Evolutionary conservation across 2,329 filamentous ascomycete species (phyloP).

Genomic region (Keithomyces neogunnii): DNA sequence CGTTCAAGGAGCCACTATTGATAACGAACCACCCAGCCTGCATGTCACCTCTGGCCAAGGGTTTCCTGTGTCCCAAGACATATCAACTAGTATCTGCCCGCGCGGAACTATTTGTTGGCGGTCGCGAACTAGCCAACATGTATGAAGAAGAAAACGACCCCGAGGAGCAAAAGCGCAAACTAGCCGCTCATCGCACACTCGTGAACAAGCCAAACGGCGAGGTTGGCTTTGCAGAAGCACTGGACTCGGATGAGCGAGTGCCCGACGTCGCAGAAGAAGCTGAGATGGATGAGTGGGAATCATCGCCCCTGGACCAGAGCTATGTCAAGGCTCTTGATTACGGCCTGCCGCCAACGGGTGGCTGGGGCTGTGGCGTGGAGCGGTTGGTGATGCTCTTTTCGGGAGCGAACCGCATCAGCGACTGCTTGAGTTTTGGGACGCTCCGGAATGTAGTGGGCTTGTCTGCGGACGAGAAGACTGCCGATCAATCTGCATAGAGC

Average conservation of each 20-base stretch:
- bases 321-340: conserved; percentile 81
- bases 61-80: conserved; percentile 60
- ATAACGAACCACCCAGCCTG: conserved; percentile 84
- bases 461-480: conserved; percentile 25
- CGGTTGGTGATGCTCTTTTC: conserved; percentile 85
- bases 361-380: conserved; percentile 93
- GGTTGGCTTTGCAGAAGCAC: conserved; percentile 18
- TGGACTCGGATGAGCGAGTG: conserved; percentile 3
- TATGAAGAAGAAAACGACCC: conserved; percentile 98
- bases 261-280: conserved; percentile 25
- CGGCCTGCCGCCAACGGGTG: conserved; percentile 89
- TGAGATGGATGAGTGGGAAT: conserved; percentile 35
- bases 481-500: conserved; percentile 2
- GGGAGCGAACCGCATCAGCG: conserved; percentile 68
- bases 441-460: conserved; percentile 58
- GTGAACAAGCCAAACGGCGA: conserved; percentile 25
- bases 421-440: conserved; percentile 83
- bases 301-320: conserved; percentile 57
- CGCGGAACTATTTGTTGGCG: conserved; percentile 74
- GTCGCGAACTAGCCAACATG: conserved; percentile 84
- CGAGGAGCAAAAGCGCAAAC: conserved; percentile 75
- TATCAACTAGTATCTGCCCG: conserved; percentile 70
- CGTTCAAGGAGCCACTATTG: conserved; percentile 61
- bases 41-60: conserved; percentile 87
- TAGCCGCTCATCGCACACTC: conserved; percentile 45